Evolutionary conservation across 371 early-diverging fungal genomes (phyloP).

Genomic region (Mucor circinelloides): DNA sequence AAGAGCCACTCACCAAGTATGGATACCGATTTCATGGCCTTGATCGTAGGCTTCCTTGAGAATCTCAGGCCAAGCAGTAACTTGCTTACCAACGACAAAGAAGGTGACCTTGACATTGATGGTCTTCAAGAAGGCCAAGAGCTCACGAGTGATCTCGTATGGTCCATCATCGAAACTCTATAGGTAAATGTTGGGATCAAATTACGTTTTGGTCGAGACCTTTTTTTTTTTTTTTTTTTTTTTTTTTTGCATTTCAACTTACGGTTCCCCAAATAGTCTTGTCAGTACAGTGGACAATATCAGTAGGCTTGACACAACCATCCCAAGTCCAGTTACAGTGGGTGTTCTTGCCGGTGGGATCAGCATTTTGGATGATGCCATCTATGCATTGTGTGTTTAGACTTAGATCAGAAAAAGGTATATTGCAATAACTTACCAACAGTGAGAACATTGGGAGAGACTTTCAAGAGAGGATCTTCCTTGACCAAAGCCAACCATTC

Average conservation of each 20-base stretch:
- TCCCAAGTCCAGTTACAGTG: constrained; percentile 62
- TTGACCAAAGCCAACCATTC: constrained; percentile 49
- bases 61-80: constrained; percentile 44
- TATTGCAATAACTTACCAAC: constrained; percentile 11
- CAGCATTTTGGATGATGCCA: constrained; percentile 30
- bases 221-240: too few relatives aligned
- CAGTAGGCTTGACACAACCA: constrained; percentile 50
- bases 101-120: constrained; percentile 50
- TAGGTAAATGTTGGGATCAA: background rate
- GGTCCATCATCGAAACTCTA: constrained; percentile 50
- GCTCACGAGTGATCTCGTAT: constrained; percentile 31
- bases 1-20: constrained; percentile 43
- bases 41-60: constrained; percentile 40
- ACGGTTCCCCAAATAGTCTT: constrained; percentile 48
- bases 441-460: constrained; percentile 24
- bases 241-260: constrained; percentile 3
- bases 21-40: constrained; percentile 61
- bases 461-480: constrained; percentile 25
- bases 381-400: background rate
- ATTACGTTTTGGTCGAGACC: background rate
- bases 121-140: constrained; percentile 36
- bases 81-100: constrained; percentile 56
- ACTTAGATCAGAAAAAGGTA: background rate
- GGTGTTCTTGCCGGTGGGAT: constrained; percentile 30
- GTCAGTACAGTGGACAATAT: constrained; percentile 49